Percentiles rank a stretch among this genome's conserved stretches.
Evolutionary conservation across 1,284 basidiomycete genomes (phyloP).

Genomic region (Mycosarcoma maydis): DNA sequence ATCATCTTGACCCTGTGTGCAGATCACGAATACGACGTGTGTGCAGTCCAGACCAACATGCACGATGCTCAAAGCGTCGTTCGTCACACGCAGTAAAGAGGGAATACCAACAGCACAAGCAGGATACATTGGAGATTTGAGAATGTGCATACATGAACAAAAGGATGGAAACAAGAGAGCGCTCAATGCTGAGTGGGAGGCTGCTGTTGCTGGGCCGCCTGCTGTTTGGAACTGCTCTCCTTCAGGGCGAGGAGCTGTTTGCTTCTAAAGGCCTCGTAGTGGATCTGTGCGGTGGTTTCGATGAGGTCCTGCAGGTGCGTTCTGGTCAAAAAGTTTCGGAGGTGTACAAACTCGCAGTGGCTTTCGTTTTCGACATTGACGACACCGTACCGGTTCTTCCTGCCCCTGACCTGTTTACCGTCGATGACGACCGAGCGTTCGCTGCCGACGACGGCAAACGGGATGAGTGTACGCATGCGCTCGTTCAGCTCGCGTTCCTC

Average conservation of each 20-base stretch:
- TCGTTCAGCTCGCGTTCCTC: conserved; percentile 90
- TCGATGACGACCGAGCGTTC: conserved; percentile 93
- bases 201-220: conserved; percentile 21
- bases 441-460: conserved; percentile 95
- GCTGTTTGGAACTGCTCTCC: conserved; percentile 71
- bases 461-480: conserved; percentile 89
- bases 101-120: too few relatives aligned
- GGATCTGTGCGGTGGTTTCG: conserved; percentile 97
- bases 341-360: conserved; percentile 97
- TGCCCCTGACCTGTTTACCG: conserved; percentile 91
- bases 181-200: background rate
- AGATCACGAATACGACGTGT: too few relatives aligned
- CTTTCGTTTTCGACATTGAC: conserved; percentile 91
- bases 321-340: conserved; percentile 92
- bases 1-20: too few relatives aligned
- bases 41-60: too few relatives aligned
- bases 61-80: too few relatives aligned
- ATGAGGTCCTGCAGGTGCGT: conserved; percentile 98
- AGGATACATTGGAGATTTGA: background rate
- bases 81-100: too few relatives aligned
- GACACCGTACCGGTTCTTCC: conserved; percentile 97
- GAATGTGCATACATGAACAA: too few relatives aligned
- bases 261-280: conserved; percentile 99
- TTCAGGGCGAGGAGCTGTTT: conserved; percentile 94
- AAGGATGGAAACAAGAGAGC: too few relatives aligned